These are phyloP conservation scores for Nemania serpens DNA, from an alignment of 2,329 filamentous ascomycete species.

Conservation along the genomic window DNA sequence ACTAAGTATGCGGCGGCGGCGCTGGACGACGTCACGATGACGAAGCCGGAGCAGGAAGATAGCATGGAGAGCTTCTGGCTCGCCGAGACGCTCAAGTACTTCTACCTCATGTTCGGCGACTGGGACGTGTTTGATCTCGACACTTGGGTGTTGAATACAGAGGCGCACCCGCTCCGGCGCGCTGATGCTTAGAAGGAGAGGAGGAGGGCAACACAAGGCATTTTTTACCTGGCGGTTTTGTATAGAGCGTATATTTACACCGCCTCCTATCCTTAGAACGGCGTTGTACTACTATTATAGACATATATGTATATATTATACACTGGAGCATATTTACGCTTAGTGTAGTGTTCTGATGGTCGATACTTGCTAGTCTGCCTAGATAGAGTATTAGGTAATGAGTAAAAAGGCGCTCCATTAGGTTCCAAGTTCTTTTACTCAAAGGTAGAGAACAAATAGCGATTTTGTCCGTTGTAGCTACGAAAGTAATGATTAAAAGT, in stretches of 20 bases:
- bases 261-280: background rate
- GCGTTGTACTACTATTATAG: conserved; percentile 6
- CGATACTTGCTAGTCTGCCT: too few relatives aligned
- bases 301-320: conserved; percentile 8
- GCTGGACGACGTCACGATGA: conserved; percentile 64
- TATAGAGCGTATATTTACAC: background rate
- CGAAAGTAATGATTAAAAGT: too few relatives aligned
- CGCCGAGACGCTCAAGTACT: conserved; percentile 70
- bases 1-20: conserved; percentile 67
- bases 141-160: conserved; percentile 64
- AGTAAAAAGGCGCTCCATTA: too few relatives aligned
- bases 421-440: too few relatives aligned
- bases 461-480: too few relatives aligned
- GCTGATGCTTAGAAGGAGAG: conserved; percentile 34
- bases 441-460: too few relatives aligned
- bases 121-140: conserved; percentile 64
- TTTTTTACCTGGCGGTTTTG: background rate
- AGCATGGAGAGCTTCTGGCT: conserved; percentile 80
- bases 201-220: background rate
- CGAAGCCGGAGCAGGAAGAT: conserved; percentile 38
- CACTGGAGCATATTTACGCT: too few relatives aligned
- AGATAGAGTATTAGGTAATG: too few relatives aligned
- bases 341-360: too few relatives aligned
- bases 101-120: conserved; percentile 66
- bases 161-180: conserved; percentile 56